phyloP scores from a whole-genome alignment of 2,329 filamentous ascomycete genomes.

The Rugonectria rugulosa region DNA sequence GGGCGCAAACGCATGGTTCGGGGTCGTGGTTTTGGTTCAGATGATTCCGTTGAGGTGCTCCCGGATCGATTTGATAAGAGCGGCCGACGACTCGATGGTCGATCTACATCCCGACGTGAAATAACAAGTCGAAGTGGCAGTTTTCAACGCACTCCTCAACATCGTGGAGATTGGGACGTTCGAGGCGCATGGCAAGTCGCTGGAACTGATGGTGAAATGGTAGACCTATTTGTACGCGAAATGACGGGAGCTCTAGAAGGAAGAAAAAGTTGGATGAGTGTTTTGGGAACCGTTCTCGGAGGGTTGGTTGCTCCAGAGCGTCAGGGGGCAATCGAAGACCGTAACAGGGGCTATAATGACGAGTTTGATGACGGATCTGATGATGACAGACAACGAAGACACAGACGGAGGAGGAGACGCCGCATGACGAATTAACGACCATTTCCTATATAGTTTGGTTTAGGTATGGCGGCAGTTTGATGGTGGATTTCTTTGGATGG shows the following conservation, averaged over 20 bases:
- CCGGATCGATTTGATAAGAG: conserved; percentile 57
- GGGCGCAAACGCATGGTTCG: conserved; percentile 31
- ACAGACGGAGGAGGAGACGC: conserved; percentile 18
- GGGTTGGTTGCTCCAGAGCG: conserved; percentile 25
- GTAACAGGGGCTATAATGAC: conserved; percentile 1
- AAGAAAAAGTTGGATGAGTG: conserved; percentile 40
- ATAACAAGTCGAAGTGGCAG: conserved; percentile 51
- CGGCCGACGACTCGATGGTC: conserved; percentile 50
- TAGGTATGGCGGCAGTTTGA: conserved; percentile 25
- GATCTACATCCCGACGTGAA: conserved; percentile 22
- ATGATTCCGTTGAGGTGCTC: conserved; percentile 52
- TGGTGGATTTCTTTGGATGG: conserved; percentile 23
- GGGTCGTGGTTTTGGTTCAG: conserved; percentile 33
- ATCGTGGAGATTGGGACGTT: conserved; percentile 46
- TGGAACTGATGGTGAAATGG: conserved; percentile 51
- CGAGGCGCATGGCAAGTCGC: conserved; percentile 54
- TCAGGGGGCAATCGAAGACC: conserved; percentile 25
- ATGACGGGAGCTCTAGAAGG: conserved; percentile 42
- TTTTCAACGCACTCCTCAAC: conserved; percentile 49
- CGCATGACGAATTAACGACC: conserved; percentile 37
- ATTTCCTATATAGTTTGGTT: conserved; percentile 17
- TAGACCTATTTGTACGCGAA: conserved; percentile 45
- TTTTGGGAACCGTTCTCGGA: conserved; percentile 43
- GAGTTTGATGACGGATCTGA: conserved; percentile 1
- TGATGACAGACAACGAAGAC: conserved; percentile 26